These are phyloP conservation scores for Mycena rebaudengoi DNA, from an alignment of 768 basidiomycete species.

Conservation along the genomic window DNA sequence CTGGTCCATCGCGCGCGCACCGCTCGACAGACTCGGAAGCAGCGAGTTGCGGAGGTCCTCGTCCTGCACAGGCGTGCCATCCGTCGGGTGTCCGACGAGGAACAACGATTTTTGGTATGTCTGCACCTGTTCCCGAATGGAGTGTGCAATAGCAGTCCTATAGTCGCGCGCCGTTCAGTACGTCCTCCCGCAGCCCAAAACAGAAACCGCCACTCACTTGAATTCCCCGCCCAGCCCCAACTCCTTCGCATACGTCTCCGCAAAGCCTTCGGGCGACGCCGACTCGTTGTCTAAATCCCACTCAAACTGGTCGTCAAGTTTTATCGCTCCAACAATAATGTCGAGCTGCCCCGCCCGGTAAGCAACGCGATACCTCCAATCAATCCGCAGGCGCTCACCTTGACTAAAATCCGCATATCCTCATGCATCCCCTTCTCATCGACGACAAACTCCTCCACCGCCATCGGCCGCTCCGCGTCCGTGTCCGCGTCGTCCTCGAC, in stretches of 20 bases:
- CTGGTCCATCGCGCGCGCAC: constrained; percentile 79
- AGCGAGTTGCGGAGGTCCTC: constrained; percentile 93
- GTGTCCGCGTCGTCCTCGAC: constrained; percentile 47
- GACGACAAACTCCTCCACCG: constrained; percentile 69
- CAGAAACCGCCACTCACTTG: constrained; percentile 66
- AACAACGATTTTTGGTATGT: constrained; percentile 92
- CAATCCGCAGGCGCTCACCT: constrained; percentile 59
- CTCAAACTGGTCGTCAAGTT: constrained; percentile 96
- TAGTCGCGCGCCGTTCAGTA: background rate
- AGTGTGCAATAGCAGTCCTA: constrained; percentile 94
- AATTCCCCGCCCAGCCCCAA: constrained; percentile 93
- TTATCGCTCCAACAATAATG: constrained; percentile 92
- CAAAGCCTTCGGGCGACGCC: constrained; percentile 92
- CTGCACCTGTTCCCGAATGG: constrained; percentile 94
- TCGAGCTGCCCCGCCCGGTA: constrained; percentile 69
- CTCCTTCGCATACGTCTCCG: constrained; percentile 85
- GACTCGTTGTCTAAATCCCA: constrained; percentile 90
- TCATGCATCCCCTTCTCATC: constrained; percentile 75
- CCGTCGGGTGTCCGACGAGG: constrained; percentile 87
- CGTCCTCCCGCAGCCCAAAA: background rate
- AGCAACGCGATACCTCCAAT: background rate
- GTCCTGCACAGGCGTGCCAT: constrained; percentile 81
- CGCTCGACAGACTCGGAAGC: constrained; percentile 79
- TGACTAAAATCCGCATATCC: constrained; percentile 92
- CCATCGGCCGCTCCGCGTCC: constrained; percentile 55